Evolutionary conservation across 140 eudicot species (phyloP), one percentile per base, ranked within the genome.

Genomic region (Oenanthe javanica): DNA sequence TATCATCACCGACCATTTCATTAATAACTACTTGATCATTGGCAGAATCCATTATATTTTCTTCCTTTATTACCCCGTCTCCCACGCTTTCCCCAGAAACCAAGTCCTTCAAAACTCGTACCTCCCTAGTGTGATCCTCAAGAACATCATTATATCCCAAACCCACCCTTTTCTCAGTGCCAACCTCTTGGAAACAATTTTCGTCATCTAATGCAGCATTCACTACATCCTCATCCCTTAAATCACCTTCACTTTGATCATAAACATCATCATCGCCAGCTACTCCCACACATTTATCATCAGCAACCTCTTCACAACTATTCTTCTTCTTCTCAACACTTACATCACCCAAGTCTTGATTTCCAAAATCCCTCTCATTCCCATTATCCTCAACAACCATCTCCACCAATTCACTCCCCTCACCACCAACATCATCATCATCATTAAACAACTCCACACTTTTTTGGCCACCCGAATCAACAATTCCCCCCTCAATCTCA

Each of bases 131-230:
- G 27, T 76, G 64, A 51, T 70, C 76, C 76, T 31, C 55, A 73
- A 73, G 16, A 45, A 72, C 55, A 45, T 82, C 88, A 61, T 51
- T 72, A 31, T 47, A 25, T 19, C 6, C 71, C 38, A 38, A 54
- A 21, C 13, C 70, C 36, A 15, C 50, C 42, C 8, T 38, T 55
- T 38, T 50, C 51, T 31, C 51, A 38, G 42, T 76, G 12, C 50
- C 86, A 49, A 18, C 77, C 79, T 72, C 47, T 51, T 42, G 18
- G 31, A 42, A 64, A 40, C 40, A 85, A 40, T 13, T 84, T 54
- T 51, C 81, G 42, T 19, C 85, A 31, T 63, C 59, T 4, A 9
- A 38, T 40, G 19, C 79, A 49, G n/a, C 55, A 46, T 25, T 79
- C 61, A 38, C 36, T 43, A 45, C 71, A 11, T 31, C 66, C 72